Base-by-base conservation (phyloP, 768 basidiomycete genomes). In the Hericium erinaceus region DNA sequence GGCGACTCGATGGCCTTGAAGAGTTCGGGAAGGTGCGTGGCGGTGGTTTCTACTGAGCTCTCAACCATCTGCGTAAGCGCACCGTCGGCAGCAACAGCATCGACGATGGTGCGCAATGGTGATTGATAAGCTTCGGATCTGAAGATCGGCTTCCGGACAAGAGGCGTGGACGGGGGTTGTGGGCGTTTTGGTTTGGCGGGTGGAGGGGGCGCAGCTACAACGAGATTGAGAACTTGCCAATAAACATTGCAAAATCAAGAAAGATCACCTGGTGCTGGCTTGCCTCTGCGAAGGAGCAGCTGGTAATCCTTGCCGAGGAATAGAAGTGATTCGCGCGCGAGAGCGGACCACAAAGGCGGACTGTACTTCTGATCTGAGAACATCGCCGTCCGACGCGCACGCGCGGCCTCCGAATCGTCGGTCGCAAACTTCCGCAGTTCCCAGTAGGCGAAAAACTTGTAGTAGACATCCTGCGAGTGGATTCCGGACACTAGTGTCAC, bases 231-330 rank as follows among this genome's bases (percentile, higher is more conserved):
- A 28, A 63, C 11, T 52, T 61, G 39, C 37, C 72, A 2, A 7
- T 22, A 39, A 37, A 13, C 20, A 20, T 18, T 15, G 26, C 22
- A 16, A 38, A 26, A 39, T 41, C 26, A 26, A 33, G 18, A 46
- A 12, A 12, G 12, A 48, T 15, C 22, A 59, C 53, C 48, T 49
- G 57, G 44, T 9, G 69, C 64, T 6, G 74, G 74, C 18, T 73
- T 71, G 1, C 89, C 89, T n/a, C 80, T 73, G 1, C 80, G 75
- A 2, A 86, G 70, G 51, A 91, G 72, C 0, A 75, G 71, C 62
- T 86, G 86, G 60, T 90, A 90, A 67, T 92, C 87, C 1, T 72
- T 66, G 9, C 87, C 89, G 1, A 92, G 74, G 7, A 78, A 66
- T 10, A 87, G 64, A 2, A 92, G 74, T 8, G 78, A 74, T 56